A percentile compares a stretch with the other conserved stretches of the same genome.
Evolutionary conservation across 148 eudicot genomes (phyloP).

Genomic region (Spergularia bocconei): DNA sequence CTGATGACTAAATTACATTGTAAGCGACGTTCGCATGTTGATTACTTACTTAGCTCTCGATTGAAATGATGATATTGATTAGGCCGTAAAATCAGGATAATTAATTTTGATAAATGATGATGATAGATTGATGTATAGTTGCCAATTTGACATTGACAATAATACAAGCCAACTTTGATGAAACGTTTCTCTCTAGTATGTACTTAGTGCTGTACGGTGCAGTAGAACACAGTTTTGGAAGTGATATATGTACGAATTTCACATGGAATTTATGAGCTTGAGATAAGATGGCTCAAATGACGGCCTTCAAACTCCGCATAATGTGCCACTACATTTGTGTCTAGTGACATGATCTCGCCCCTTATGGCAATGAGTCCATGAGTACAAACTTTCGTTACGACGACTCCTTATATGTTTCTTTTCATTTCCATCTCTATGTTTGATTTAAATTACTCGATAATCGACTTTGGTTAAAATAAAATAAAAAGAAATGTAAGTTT

Average conservation of each 20-base stretch:
- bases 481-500: too few relatives aligned
- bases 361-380: too few relatives aligned
- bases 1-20: constrained; percentile 8
- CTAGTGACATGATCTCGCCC: not conserved
- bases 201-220: not conserved
- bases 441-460: too few relatives aligned
- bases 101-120: not conserved
- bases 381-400: too few relatives aligned
- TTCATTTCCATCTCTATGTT: too few relatives aligned
- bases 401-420: too few relatives aligned
- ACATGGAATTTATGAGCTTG: not conserved
- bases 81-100: not conserved
- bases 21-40: not conserved
- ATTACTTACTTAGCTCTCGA: not conserved
- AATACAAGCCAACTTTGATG: too few relatives aligned
- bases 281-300: not conserved
- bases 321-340: not conserved
- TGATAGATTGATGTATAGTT: too few relatives aligned
- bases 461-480: too few relatives aligned
- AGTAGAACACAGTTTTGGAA: not conserved
- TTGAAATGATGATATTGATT: not conserved
- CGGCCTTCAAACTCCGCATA: constrained; percentile 16
- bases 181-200: too few relatives aligned
- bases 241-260: too few relatives aligned
- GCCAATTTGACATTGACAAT: too few relatives aligned